phyloP scores from a whole-genome alignment of 2,329 filamentous ascomycete genomes.

The Penicillium occitanis region DNA sequence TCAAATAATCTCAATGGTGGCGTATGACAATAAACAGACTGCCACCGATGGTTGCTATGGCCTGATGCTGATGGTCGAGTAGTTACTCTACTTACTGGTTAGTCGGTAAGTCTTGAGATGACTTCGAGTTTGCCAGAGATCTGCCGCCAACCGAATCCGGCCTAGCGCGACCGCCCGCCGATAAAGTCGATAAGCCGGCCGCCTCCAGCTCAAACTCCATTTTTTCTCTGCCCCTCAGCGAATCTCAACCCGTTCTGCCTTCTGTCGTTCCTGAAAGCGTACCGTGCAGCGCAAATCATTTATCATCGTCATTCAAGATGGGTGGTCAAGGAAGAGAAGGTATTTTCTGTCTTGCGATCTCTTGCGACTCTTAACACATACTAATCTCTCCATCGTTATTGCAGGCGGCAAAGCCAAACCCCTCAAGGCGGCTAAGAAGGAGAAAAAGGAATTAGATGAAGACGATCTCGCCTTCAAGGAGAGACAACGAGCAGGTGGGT shows the following conservation, averaged over 20 bases:
- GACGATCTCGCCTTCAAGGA: slow-evolving; percentile 79
- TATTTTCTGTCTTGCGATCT: slow-evolving; percentile 32
- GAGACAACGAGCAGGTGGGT: slow-evolving; percentile 80
- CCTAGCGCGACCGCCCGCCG: slow-evolving; percentile 25
- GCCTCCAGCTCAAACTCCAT: slow-evolving; percentile 17
- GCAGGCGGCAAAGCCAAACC: slow-evolving; percentile 80
- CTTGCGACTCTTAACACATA: background rate
- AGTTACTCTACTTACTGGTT: background rate
- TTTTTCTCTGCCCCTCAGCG: slow-evolving; percentile 23
- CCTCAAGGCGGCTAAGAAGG: slow-evolving; percentile 86
- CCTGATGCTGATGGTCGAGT: background rate
- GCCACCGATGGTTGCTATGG: background rate
- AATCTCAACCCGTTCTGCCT: slow-evolving; percentile 19
- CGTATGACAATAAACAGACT: background rate
- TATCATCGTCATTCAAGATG: slow-evolving; percentile 48
- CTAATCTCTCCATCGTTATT: slow-evolving; percentile 25
- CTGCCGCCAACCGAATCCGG: slow-evolving; percentile 5
- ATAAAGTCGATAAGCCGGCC: slow-evolving; percentile 25
- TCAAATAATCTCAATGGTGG: too few species aligned
- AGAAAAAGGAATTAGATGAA: slow-evolving; percentile 77
- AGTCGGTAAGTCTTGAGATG: background rate
- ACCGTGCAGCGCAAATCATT: slow-evolving; percentile 9
- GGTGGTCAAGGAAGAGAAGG: slow-evolving; percentile 68
- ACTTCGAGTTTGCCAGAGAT: background rate
- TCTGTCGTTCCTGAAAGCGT: slow-evolving; percentile 9